Percentiles rank a stretch among this genome's conserved stretches.
Evolutionary conservation across 176 grass and related monocot species (phyloP).

Genomic region (Leersia perrieri): DNA sequence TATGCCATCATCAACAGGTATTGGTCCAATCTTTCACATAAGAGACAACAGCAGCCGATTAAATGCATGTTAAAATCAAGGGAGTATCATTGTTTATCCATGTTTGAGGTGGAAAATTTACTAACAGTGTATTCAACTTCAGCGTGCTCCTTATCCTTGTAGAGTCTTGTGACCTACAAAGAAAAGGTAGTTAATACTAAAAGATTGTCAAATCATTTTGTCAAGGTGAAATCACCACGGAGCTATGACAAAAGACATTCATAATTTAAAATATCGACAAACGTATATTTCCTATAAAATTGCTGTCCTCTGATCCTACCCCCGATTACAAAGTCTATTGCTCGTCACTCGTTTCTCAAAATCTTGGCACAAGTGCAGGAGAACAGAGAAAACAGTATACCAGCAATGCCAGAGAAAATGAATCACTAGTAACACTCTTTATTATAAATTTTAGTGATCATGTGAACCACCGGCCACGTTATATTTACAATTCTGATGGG

Average conservation of each 20-base stretch:
- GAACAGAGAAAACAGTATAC: neutral
- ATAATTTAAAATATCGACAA: no score
- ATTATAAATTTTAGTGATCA: neutral
- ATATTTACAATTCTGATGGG: neutral
- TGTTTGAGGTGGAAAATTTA: neutral
- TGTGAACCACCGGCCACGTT: neutral
- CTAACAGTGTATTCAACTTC: constrained; percentile 93
- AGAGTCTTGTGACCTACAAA: constrained; percentile 78
- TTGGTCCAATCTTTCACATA: constrained; percentile 76
- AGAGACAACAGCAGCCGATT: neutral
- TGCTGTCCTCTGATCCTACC: no score
- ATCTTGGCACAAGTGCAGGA: neutral
- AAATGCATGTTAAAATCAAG: neutral
- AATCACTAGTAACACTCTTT: neutral
- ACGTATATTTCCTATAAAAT: no score
- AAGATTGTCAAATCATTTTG: neutral
- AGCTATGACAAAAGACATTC: neutral
- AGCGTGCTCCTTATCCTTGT: constrained; percentile 82
- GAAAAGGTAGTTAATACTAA: neutral
- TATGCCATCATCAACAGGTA: constrained; percentile 57
- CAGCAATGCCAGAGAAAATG: neutral
- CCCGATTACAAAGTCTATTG: neutral
- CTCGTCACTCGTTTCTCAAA: neutral
- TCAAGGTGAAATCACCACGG: neutral
- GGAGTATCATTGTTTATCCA: neutral